Base-by-base conservation (phyloP, 257 asterid genomes). In the Handroanthus guayacan region DNA sequence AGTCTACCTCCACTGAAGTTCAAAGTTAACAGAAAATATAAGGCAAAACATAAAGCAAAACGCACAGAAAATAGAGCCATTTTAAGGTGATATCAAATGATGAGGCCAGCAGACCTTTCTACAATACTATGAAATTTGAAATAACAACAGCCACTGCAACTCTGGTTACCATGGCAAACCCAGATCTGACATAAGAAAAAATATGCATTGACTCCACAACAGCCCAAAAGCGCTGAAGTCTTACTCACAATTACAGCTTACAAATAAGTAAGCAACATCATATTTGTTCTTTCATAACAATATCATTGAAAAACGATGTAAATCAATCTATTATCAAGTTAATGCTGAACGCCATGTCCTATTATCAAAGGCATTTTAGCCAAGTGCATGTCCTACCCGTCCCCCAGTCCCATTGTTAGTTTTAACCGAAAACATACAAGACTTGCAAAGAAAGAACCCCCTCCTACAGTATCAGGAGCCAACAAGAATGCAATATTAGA, bases 161-260 rank as follows among this genome's bases (percentile, higher is more conserved):
- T 39, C 38, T 18, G 50, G 14, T 34, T 34, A 37, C 75, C 50
- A 69, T 5, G 17, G 36, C 54, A 17, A 16, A 41, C 37, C 14
- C 9, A 17, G 13, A 63, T 31, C 65, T 1, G 44, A 58, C 41
- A 78, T 1, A 43, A 36, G 47, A 78, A 57, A 67, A 39, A 18
- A 74, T 5, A 31, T 4, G 62, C 34, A 31, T 14, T 31, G 12
- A 61, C 43, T 2, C 62, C 62, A 55, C 48, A 25, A 57, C 75
- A 56, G 25, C 43, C 16, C 51, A 47, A 38, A 69, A 9, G 0
- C 55, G 6, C 39, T 51, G 0, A 50, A 14, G 31, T 1, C 45
- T 67, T 38, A 25, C 13, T 50, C 74, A 69, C 48, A 38, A 62
- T 54, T n/a, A n/a, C 75, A 55, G 25, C 60, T 6, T 57, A 50